phyloP scores from a whole-genome alignment of 139 green algal species.

The Tetraselmis striata region DNA sequence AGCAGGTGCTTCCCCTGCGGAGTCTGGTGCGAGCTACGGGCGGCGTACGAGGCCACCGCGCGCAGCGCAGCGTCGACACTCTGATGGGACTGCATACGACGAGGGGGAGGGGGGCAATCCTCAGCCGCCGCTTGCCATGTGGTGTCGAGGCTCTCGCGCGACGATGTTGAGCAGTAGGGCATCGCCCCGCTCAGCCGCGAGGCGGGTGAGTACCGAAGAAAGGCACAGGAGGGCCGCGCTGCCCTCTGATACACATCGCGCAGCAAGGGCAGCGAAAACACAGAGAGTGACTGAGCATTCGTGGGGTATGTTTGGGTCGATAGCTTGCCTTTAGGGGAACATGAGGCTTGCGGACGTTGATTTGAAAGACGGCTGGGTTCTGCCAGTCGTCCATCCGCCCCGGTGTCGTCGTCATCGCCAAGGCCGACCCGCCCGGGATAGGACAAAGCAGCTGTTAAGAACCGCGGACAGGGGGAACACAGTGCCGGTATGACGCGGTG shows the following conservation, averaged over 20 bases:
- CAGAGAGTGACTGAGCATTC: too few relatives aligned
- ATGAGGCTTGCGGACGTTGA: conserved; percentile 59
- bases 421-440: too few relatives aligned
- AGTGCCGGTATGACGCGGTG: too few relatives aligned
- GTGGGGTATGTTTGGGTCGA: too few relatives aligned
- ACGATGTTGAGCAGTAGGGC: conserved; percentile 38
- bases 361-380: conserved; percentile 50
- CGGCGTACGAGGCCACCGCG: background rate
- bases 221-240: background rate
- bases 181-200: background rate
- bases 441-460: too few relatives aligned
- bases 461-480: too few relatives aligned
- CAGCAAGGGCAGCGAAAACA: too few relatives aligned
- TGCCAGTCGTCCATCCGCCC: conserved; percentile 74
- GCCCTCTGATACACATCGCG: background rate
- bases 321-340: conserved; percentile 31
- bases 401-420: too few relatives aligned
- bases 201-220: background rate
- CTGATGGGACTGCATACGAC: background rate
- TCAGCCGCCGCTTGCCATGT: too few relatives aligned
- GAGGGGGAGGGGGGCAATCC: too few relatives aligned
- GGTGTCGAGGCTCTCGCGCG: too few relatives aligned
- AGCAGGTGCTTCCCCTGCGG: conserved; percentile 21
- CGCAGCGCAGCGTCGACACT: background rate
- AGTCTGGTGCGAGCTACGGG: conserved; percentile 14